A percentile compares a stretch with the other conserved stretches of the same genome.
These are phyloP conservation scores for Sphaerosporella brunnea DNA, from an alignment of 495 filamentous ascomycete species.

Conservation along the genomic window DNA sequence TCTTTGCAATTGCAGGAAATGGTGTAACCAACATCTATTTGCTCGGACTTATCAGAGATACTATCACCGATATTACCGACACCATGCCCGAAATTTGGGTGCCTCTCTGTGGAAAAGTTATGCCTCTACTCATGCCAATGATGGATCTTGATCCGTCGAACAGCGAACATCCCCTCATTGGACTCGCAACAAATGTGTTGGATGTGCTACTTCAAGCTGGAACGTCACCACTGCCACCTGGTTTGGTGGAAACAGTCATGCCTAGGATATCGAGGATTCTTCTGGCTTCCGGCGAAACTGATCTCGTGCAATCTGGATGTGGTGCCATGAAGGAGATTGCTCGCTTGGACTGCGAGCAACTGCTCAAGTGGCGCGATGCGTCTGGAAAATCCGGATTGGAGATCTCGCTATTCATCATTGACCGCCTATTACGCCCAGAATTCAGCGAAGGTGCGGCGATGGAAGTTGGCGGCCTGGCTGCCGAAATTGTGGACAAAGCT, in stretches of 20 bases:
- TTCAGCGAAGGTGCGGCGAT: slow-evolving; percentile 85
- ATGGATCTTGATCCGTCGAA: slow-evolving; percentile 78
- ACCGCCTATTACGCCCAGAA: slow-evolving; percentile 64
- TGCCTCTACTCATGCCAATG: slow-evolving; percentile 71
- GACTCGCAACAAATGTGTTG: slow-evolving; percentile 58
- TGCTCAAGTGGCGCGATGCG: slow-evolving; percentile 63
- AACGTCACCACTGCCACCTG: slow-evolving; percentile 62
- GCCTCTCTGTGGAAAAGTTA: slow-evolving; percentile 66
- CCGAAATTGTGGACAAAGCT: slow-evolving; percentile 74
- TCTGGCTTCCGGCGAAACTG: slow-evolving; percentile 59
- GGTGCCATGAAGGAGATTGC: slow-evolving; percentile 75
- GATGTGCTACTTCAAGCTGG: slow-evolving; percentile 65
- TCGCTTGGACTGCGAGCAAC: slow-evolving; percentile 67
- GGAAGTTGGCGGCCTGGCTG: slow-evolving; percentile 85
- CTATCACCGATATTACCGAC: slow-evolving; percentile 70
- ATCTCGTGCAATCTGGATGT: slow-evolving; percentile 72
- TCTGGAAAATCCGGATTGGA: slow-evolving; percentile 69
- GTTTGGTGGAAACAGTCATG: slow-evolving; percentile 67
- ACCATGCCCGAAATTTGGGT: slow-evolving; percentile 54
- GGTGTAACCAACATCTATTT: slow-evolving; percentile 78
- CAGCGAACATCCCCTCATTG: slow-evolving; percentile 62
- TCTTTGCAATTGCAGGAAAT: slow-evolving; percentile 76
- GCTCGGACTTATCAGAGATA: slow-evolving; percentile 57
- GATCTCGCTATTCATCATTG: slow-evolving; percentile 76
- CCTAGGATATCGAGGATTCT: slow-evolving; percentile 74